Conservation (phyloP, 306 rosid genomes). For the Pyrus bretschneideri region DNA sequence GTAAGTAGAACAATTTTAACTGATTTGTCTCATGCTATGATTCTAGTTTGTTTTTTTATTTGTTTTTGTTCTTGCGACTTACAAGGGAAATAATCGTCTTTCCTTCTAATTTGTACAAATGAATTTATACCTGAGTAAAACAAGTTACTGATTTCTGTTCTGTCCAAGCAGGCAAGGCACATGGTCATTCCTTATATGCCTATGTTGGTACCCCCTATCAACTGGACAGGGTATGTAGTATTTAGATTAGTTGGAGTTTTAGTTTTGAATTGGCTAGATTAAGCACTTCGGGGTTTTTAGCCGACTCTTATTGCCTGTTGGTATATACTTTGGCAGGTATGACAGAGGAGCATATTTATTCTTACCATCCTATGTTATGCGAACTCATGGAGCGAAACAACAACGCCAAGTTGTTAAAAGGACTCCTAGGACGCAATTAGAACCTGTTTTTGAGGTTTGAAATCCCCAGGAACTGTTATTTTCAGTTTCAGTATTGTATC, state of each 20-base stretch:
- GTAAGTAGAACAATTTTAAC: slow-evolving; percentile 42
- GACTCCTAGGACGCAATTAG: slow-evolving; percentile 51
- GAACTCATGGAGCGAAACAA: slow-evolving; percentile 92
- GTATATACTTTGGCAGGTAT: slow-evolving; percentile 45
- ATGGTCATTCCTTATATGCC: slow-evolving; percentile 99
- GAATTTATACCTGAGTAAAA: slow-evolving; percentile 1
- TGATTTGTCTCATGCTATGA: background rate
- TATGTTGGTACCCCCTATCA: slow-evolving; percentile 84
- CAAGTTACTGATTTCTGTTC: slow-evolving; percentile 17
- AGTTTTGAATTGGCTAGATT: background rate
- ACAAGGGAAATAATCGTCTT: background rate
- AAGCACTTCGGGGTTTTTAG: background rate
- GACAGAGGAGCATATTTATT: slow-evolving; percentile 86
- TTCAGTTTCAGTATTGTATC: slow-evolving; percentile 6
- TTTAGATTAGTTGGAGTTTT: background rate
- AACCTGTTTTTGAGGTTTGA: slow-evolving; percentile 73
- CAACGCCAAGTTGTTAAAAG: slow-evolving; percentile 82
- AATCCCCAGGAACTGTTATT: slow-evolving; percentile 3
- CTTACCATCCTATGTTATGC: slow-evolving; percentile 89
- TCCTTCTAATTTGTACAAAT: background rate
- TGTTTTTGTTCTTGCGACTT: background rate
- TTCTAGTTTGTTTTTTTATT: background rate
- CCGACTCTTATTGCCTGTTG: slow-evolving; percentile 1
- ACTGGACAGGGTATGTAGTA: slow-evolving; percentile 74
- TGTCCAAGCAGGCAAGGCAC: slow-evolving; percentile 77